phyloP scores from a whole-genome alignment of 805 yeast species.

The Wickerhamomyces chambardii region DNA sequence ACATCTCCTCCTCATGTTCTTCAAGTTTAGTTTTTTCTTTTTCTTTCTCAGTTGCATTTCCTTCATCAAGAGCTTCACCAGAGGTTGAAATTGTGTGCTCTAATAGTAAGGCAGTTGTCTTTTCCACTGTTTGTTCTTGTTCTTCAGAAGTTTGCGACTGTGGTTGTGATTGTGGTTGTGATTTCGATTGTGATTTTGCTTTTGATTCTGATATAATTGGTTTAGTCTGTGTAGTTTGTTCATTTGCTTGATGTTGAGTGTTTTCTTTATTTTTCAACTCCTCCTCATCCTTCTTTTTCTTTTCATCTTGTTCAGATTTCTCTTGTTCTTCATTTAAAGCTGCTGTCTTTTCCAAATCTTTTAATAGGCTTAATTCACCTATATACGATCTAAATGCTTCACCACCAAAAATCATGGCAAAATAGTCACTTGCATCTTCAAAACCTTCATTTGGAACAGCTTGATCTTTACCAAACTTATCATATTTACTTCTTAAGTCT shows the following conservation, averaged over 20 bases:
- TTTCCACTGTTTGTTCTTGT: too few species aligned
- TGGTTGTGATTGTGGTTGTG: not conserved
- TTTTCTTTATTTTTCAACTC: conserved; percentile 2
- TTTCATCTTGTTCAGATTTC: conserved; percentile 24
- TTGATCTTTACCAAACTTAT: conserved; percentile 66
- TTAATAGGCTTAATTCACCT: conserved; percentile 78
- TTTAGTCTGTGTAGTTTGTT: not conserved
- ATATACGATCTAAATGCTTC: conserved; percentile 81
- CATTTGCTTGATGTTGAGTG: not conserved
- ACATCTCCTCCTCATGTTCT: conserved; percentile 70
- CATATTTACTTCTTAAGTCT: conserved; percentile 55
- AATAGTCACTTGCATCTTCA: conserved; percentile 68
- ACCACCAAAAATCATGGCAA: conserved; percentile 76
- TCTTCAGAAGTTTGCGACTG: not conserved
- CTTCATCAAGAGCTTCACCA: conserved; percentile 16
- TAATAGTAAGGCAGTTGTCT: conserved; percentile 1
- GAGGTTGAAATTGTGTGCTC: conserved; percentile 1
- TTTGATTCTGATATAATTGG: too few species aligned
- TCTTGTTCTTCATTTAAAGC: conserved; percentile 41
- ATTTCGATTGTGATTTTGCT: not conserved
- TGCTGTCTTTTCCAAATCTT: conserved; percentile 60
- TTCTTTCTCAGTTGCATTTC: too few species aligned
- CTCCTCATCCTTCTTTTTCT: conserved; percentile 20
- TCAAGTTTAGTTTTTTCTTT: conserved; percentile 39
- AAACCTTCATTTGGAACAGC: conserved; percentile 65